Evolutionary conservation across 306 rosid species (phyloP), one percentile per base, ranked within the genome.

Genomic region (Quercus ilex): DNA sequence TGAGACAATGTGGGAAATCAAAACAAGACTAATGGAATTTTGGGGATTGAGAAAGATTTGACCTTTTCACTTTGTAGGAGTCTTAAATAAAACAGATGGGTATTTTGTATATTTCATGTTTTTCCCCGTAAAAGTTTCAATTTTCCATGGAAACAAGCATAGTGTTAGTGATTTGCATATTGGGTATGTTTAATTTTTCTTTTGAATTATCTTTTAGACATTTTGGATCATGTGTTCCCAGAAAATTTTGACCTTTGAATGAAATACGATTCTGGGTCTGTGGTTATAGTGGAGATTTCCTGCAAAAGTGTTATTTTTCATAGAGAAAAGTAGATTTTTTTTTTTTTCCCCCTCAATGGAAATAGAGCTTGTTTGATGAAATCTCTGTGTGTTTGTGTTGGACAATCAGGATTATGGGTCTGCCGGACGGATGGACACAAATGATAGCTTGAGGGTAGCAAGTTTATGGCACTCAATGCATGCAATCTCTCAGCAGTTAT

Each of bases 391-490:
- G 4, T 77, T 70, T 25, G 55, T 74, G 62, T 63, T 14, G 72
- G 67, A 63, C 13, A 18, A 49, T 41, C 58, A 93, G 97, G 98
- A 91, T 76, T 93, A 93, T 81, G 97, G 98, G 19, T 90, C 97
- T 58, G 79, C 93, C 64, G 94, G 93, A 78, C 72, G 99, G 73
- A 94, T 92, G 97, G 98, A 94, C 85, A 92, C 97, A 13, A 94
- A 94, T 68, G 97, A 94, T 76, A 94, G 92, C 85, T 87, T 95
- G 89, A 78, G 99, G 76, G 97, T 95, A 80, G 99, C 97, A 15
- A 95, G 97, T 83, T 88, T 95, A 76, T 94, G 97, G 99, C 97
- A 94, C 73, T 94, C 97, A 0, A 94, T 94, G 99, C 98, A 95
- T 58, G 97, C 99, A 73, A 95, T 95, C 80, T 92, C 99, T 80